These are phyloP conservation scores for Lasiodiplodia sp. DNA, from an alignment of 2,329 filamentous ascomycete species.

Conservation along the genomic window DNA sequence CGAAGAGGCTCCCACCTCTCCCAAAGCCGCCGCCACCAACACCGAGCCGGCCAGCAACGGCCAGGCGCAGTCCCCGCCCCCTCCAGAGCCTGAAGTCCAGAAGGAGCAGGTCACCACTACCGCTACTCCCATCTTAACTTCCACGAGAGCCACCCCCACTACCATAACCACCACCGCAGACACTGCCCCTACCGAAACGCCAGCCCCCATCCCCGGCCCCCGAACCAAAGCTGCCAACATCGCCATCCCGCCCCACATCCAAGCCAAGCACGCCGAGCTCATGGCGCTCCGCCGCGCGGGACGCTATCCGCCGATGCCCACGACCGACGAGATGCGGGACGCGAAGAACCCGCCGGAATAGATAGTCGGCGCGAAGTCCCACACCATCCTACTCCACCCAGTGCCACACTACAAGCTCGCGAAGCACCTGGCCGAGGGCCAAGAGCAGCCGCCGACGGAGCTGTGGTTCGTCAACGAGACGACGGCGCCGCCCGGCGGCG, in stretches of 20 bases:
- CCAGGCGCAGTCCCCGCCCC: too few species aligned
- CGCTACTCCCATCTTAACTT: too few species aligned
- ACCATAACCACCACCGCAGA: neutral
- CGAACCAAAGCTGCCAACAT: neutral
- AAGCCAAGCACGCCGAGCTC: neutral
- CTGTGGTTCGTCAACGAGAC: neutral
- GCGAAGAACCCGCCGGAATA: neutral
- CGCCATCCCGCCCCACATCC: neutral
- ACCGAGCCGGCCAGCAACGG: too few species aligned
- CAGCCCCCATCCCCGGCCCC: neutral
- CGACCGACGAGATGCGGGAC: neutral
- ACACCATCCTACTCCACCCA: neutral
- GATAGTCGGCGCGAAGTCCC: neutral
- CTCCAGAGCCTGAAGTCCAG: too few species aligned
- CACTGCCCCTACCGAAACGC: neutral
- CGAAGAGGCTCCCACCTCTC: too few species aligned
- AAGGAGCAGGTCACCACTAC: too few species aligned
- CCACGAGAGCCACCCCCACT: too few species aligned
- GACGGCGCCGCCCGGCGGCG: neutral
- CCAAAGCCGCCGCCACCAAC: too few species aligned
- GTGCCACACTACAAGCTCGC: neutral
- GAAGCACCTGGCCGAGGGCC: too few species aligned
- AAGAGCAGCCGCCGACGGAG: neutral
- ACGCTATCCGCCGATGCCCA: neutral
- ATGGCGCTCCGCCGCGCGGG: neutral